Conservation (phyloP, 139 green algal genomes). For the Mychonastes homosphaera region DNA sequence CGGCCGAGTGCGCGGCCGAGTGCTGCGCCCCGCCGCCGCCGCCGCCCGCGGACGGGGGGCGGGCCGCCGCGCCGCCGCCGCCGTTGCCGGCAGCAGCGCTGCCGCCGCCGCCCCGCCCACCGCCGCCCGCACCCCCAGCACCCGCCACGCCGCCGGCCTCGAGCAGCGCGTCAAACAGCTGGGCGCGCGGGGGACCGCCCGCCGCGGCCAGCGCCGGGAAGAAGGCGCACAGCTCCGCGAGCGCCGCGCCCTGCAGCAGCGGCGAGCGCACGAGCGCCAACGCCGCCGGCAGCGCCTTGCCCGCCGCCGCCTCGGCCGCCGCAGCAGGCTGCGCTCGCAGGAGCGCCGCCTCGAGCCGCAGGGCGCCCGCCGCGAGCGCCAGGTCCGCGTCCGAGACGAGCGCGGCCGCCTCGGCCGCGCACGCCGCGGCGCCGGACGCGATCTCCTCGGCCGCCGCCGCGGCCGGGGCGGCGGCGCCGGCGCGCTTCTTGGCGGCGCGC, state of each 20-base stretch:
- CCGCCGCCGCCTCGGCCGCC: constrained; percentile 8
- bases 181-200: background rate
- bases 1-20: constrained; percentile 53
- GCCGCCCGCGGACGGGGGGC: constrained; percentile 1
- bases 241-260: constrained; percentile 61
- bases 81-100: background rate
- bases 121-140: background rate
- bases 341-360: constrained; percentile 54
- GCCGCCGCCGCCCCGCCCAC: background rate
- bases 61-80: constrained; percentile 2
- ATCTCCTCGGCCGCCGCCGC: constrained; percentile 17
- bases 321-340: constrained; percentile 29
- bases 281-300: constrained; percentile 30
- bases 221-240: constrained; percentile 39
- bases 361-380: constrained; percentile 49
- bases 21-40: constrained; percentile 34
- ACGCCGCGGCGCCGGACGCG: background rate
- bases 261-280: constrained; percentile 63
- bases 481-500: constrained; percentile 30
- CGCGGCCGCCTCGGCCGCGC: constrained; percentile 34
- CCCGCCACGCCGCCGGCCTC: constrained; percentile 29
- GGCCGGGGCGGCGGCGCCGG: constrained; percentile 11
- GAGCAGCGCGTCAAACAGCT: constrained; percentile 48
- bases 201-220: constrained; percentile 51
- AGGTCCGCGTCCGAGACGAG: constrained; percentile 72